Evolutionary conservation across 768 basidiomycete genomes (phyloP).

Genomic region (Macrolepiota fuliginosa): DNA sequence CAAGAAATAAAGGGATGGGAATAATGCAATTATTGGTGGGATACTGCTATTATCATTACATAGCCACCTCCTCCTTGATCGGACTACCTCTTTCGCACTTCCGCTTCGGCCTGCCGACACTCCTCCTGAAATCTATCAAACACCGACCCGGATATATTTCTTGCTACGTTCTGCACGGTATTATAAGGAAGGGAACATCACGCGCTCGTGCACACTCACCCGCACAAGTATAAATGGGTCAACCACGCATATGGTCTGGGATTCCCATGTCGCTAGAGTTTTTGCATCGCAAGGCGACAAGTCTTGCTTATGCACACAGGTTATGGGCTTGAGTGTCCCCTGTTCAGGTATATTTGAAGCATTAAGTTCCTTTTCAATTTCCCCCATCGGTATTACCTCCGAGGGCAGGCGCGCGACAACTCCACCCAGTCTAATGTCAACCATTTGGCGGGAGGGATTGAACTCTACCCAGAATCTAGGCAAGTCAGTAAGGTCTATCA

Average conservation of each 20-base stretch:
- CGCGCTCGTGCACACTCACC: slow-evolving; percentile 21
- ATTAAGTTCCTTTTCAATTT: background rate
- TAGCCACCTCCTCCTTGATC: slow-evolving; percentile 13
- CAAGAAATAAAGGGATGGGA: slow-evolving; percentile 2
- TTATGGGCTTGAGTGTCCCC: background rate
- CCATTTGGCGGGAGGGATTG: slow-evolving; percentile 25
- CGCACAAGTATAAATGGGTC: slow-evolving; percentile 41
- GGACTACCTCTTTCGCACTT: slow-evolving; percentile 1
- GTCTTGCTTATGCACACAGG: background rate
- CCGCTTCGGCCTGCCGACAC: slow-evolving; percentile 1
- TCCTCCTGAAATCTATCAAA: slow-evolving; percentile 7
- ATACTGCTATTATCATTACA: slow-evolving; percentile 10
- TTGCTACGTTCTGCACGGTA: slow-evolving; percentile 1
- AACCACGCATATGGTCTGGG: slow-evolving; percentile 20
- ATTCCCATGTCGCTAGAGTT: slow-evolving; percentile 1
- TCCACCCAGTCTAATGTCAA: slow-evolving; percentile 42
- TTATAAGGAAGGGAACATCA: background rate
- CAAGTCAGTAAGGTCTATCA: background rate
- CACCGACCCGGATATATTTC: slow-evolving; percentile 1
- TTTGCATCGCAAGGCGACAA: background rate
- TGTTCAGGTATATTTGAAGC: background rate
- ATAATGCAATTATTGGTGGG: background rate
- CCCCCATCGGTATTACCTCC: background rate
- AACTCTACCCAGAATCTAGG: slow-evolving; percentile 48
- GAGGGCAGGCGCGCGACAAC: slow-evolving; percentile 20